These are phyloP conservation scores for Breviolum minutum DNA, from an alignment of 73 alveolate species.

Conservation along the genomic window DNA sequence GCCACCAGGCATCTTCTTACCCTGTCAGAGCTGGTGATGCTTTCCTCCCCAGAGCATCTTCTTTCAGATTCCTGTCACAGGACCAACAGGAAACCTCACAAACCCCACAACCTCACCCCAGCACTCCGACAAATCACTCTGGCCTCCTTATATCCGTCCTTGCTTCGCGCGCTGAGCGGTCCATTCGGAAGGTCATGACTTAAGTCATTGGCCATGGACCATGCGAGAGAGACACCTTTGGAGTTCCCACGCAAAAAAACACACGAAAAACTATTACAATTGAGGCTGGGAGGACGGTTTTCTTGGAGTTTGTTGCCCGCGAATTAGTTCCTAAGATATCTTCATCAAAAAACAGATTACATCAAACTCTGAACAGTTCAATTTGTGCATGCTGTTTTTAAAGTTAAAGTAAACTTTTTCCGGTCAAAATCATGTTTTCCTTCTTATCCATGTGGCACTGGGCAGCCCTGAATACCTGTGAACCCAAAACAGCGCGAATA, in stretches of 20 bases:
- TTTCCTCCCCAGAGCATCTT: slow-evolving; percentile 14
- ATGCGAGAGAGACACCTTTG: slow-evolving; percentile 56
- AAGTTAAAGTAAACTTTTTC: too few species aligned
- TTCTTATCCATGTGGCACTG: too few species aligned
- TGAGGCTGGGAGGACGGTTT: too few species aligned
- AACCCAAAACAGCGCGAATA: too few species aligned
- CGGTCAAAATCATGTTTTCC: too few species aligned
- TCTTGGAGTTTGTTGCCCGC: too few species aligned
- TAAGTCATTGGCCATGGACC: slow-evolving; percentile 62
- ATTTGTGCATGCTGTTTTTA: too few species aligned
- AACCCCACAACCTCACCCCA: neutral
- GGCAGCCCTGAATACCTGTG: too few species aligned
- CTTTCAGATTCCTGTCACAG: neutral
- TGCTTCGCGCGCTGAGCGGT: slow-evolving; percentile 52
- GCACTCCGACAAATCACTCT: neutral
- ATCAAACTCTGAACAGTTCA: too few species aligned
- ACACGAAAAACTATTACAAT: neutral
- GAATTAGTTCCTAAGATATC: too few species aligned
- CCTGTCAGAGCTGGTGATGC: slow-evolving; percentile 4
- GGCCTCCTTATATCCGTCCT: slow-evolving; percentile 27
- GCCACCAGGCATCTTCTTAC: slow-evolving; percentile 10
- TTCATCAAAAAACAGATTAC: too few species aligned
- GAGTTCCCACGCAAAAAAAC: slow-evolving; percentile 15
- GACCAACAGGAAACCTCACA: neutral
- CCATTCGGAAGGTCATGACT: slow-evolving; percentile 44